These are phyloP conservation scores for Platanthera zijinensis DNA, from an alignment of 106 monocot species.

Conservation along the genomic window DNA sequence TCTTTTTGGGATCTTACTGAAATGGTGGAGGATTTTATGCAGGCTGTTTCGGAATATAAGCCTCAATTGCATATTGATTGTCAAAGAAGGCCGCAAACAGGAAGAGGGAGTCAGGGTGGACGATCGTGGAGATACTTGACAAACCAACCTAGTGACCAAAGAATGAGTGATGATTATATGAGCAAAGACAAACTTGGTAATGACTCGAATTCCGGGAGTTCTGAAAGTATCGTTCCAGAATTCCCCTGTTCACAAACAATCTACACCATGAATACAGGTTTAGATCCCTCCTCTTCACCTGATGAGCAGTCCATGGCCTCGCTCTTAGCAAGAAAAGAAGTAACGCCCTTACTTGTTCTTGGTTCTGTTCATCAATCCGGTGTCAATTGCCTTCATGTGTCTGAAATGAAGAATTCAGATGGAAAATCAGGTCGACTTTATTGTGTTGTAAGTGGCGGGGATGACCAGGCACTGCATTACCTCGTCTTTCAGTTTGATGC, in stretches of 20 bases:
- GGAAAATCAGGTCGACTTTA: constrained; percentile 24
- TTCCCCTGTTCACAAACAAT: constrained; percentile 4
- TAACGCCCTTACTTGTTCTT: constrained; percentile 45
- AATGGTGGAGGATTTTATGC: constrained; percentile 58
- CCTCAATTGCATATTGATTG: constrained; percentile 40
- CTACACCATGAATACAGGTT: constrained; percentile 1
- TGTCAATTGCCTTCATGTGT: constrained; percentile 79
- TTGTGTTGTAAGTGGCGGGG: constrained; percentile 81
- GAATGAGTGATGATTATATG: background rate
- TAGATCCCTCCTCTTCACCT: constrained; percentile 1
- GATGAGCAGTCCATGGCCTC: background rate
- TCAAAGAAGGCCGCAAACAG: constrained; percentile 75
- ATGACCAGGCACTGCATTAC: constrained; percentile 83
- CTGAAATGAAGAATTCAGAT: constrained; percentile 16
- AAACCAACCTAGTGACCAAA: constrained; percentile 18
- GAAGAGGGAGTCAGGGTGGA: constrained; percentile 95
- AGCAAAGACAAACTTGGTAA: constrained; percentile 1
- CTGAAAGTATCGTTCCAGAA: constrained; percentile 11
- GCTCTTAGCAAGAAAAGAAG: constrained; percentile 23
- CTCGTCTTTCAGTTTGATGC: constrained; percentile 30
- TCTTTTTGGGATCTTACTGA: constrained; percentile 91
- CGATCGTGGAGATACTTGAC: constrained; percentile 61
- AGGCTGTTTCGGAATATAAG: constrained; percentile 26
- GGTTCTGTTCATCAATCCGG: constrained; percentile 85
- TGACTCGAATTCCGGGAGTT: background rate